Percentiles rank a stretch among this genome's conserved stretches.
phyloP scores from a whole-genome alignment of 176 grass and related monocot genomes.

The Carex cristatella region DNA sequence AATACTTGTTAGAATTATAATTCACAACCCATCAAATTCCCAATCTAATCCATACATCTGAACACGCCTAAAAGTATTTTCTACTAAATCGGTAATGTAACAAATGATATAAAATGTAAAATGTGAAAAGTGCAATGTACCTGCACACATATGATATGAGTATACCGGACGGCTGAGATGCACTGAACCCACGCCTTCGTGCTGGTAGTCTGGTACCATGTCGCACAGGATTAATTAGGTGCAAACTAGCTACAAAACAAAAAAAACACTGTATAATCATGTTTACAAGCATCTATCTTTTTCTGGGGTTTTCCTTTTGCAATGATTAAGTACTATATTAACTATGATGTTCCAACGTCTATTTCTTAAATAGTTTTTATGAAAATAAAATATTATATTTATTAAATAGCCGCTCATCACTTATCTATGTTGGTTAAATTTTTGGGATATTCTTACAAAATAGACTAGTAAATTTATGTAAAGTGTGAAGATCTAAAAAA shows the following conservation, averaged over 20 bases:
- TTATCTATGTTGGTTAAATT: too few species aligned
- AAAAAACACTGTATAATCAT: neutral
- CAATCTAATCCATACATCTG: too few species aligned
- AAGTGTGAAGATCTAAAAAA: too few species aligned
- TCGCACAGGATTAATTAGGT: neutral
- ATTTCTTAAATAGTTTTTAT: neutral
- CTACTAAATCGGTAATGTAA: too few species aligned
- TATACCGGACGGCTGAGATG: neutral
- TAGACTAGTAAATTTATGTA: too few species aligned
- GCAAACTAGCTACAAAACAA: neutral
- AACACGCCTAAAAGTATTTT: too few species aligned
- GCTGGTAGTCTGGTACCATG: neutral
- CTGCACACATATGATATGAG: neutral
- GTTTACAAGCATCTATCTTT: neutral
- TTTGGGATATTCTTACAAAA: too few species aligned
- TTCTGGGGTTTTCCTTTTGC: neutral
- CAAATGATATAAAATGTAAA: too few species aligned
- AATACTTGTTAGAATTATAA: too few species aligned
- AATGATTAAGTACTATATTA: neutral
- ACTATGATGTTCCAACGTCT: neutral
- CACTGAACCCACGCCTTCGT: neutral
- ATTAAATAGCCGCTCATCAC: too few species aligned
- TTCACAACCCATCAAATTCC: too few species aligned
- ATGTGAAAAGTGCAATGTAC: neutral
- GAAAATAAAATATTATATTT: neutral